Conservation (phyloP, 129 eudicot genomes). For the Flaveria robusta region DNA sequence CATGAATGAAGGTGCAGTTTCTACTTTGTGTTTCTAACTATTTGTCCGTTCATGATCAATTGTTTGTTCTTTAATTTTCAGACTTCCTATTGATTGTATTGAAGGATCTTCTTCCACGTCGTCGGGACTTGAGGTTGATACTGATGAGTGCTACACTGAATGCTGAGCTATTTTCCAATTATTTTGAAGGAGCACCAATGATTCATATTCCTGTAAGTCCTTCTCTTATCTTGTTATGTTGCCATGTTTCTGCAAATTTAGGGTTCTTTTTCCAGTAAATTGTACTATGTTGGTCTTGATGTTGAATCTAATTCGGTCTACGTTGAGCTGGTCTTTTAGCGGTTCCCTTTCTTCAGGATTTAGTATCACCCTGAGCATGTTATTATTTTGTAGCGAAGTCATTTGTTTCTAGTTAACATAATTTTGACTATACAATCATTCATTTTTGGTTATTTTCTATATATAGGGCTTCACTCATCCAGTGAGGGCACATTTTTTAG, state of each 20-base stretch:
- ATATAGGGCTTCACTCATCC: constrained; percentile 91
- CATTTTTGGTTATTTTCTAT: constrained; percentile 26
- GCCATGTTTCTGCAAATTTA: not conserved
- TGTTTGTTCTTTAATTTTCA: constrained; percentile 37
- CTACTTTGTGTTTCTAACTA: not conserved
- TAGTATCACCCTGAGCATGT: constrained; percentile 18
- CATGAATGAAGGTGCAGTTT: constrained; percentile 92
- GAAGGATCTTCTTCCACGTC: constrained; percentile 96
- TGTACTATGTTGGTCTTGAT: constrained; percentile 7
- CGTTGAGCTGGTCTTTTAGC: not conserved
- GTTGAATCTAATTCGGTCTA: not conserved
- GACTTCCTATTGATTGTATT: constrained; percentile 92
- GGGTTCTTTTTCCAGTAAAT: not conserved
- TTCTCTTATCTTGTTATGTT: constrained; percentile 16
- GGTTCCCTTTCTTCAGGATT: constrained; percentile 17
- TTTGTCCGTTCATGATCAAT: constrained; percentile 15
- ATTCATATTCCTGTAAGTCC: constrained; percentile 87
- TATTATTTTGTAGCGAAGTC: not conserved
- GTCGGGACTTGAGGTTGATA: constrained; percentile 88
- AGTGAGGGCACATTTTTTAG: constrained; percentile 85
- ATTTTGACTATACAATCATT: not conserved
- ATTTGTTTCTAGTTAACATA: constrained; percentile 23
- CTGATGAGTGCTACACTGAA: constrained; percentile 98
- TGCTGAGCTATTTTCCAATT: constrained; percentile 88
- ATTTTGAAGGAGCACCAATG: constrained; percentile 86